Percentiles rank a stretch among this genome's conserved stretches.
phyloP scores from a whole-genome alignment of 495 filamentous ascomycete species.

The Penicillium nucicola region DNA sequence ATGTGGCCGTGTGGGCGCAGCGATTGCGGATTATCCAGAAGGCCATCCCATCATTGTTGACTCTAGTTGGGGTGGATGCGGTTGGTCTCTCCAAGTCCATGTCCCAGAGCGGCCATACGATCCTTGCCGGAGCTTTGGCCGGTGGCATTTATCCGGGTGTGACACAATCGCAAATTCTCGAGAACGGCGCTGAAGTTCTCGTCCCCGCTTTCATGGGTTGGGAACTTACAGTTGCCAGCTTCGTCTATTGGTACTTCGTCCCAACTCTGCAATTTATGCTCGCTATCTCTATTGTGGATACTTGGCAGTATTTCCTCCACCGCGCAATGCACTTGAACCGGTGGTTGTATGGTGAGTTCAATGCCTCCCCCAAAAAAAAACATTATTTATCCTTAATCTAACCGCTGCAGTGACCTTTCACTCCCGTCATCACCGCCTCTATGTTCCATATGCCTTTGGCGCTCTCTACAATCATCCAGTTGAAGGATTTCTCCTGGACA shows the following conservation, averaged over 20 bases:
- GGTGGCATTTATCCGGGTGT: constrained; percentile 68
- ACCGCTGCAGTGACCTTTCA: constrained; percentile 71
- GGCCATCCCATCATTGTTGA: constrained; percentile 58
- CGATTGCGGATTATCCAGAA: constrained; percentile 68
- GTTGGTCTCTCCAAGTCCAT: constrained; percentile 33
- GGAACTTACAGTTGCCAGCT: constrained; percentile 71
- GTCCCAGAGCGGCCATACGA: constrained; percentile 49
- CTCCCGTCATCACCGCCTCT: constrained; percentile 90
- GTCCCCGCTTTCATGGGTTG: constrained; percentile 50
- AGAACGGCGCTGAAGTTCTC: constrained; percentile 29
- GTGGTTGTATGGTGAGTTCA: constrained; percentile 91
- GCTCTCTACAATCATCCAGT: constrained; percentile 92
- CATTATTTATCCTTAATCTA: constrained; percentile 1
- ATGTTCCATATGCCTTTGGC: constrained; percentile 96
- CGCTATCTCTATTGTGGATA: constrained; percentile 76
- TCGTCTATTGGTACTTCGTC: constrained; percentile 74
- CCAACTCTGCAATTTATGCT: constrained; percentile 71
- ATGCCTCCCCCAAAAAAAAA: no score
- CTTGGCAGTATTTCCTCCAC: constrained; percentile 97
- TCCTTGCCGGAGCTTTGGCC: constrained; percentile 64
- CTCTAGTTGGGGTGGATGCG: constrained; percentile 41
- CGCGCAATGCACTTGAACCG: constrained; percentile 92
- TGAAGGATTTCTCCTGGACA: constrained; percentile 92
- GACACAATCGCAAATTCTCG: constrained; percentile 31
- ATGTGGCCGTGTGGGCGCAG: constrained; percentile 78